Evolutionary conservation across 805 yeast species (phyloP).

Genomic region (Saturnispora hagleri): DNA sequence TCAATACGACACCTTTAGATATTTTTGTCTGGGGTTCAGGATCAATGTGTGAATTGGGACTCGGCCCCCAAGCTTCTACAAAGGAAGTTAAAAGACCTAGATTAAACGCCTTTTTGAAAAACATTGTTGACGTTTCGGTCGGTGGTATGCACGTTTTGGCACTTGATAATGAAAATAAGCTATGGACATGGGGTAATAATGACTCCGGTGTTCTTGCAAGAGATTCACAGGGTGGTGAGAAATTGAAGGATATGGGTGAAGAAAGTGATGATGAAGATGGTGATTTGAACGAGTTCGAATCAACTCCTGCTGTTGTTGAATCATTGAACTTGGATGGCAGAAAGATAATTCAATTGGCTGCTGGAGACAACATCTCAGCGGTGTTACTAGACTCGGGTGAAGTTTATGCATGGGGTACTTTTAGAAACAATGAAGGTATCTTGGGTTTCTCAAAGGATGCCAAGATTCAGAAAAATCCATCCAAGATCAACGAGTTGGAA

Average conservation of each 20-base stretch:
- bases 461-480: constrained; percentile 58
- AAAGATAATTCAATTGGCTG: constrained; percentile 64
- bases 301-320: constrained; percentile 77
- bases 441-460: constrained; percentile 69
- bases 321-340: constrained; percentile 44
- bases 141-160: constrained; percentile 96
- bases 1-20: constrained; percentile 46
- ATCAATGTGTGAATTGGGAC: constrained; percentile 92
- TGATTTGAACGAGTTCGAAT: constrained; percentile 78
- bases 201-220: constrained; percentile 91
- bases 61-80: constrained; percentile 90
- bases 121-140: constrained; percentile 78
- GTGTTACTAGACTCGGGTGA: constrained; percentile 73
- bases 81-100: constrained; percentile 96
- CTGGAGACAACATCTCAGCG: constrained; percentile 87
- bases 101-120: constrained; percentile 65
- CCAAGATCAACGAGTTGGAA: constrained; percentile 48
- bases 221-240: constrained; percentile 59
- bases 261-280: constrained; percentile 68
- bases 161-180: constrained; percentile 57
- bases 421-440: constrained; percentile 86
- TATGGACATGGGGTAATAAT: constrained; percentile 99
- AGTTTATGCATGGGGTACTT: constrained; percentile 97
- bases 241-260: constrained; percentile 58
- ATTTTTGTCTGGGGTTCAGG: constrained; percentile 95